These are phyloP conservation scores for Mortierella hygrophila DNA, from an alignment of 192 early-diverging fungal species.

Conservation along the genomic window DNA sequence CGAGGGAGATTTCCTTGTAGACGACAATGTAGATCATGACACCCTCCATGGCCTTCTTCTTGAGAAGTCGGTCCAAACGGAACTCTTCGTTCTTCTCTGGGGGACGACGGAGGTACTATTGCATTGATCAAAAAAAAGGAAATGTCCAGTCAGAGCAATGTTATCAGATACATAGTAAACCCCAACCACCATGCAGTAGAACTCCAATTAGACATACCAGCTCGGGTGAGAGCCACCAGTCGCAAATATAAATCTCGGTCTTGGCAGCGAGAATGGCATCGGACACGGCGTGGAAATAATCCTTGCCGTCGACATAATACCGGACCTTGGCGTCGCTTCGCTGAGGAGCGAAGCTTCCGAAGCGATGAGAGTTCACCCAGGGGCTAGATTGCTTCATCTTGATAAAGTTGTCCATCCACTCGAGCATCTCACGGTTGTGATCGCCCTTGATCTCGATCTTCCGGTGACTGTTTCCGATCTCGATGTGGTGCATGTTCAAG, in stretches of 20 bases:
- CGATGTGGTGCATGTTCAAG: slow-evolving; percentile 74
- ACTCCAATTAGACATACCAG: slow-evolving; percentile 58
- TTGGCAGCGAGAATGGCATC: slow-evolving; percentile 80
- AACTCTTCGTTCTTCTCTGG: slow-evolving; percentile 80
- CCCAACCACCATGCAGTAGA: background rate
- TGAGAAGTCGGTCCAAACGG: slow-evolving; percentile 82
- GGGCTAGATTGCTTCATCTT: slow-evolving; percentile 71
- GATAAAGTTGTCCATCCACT: slow-evolving; percentile 74
- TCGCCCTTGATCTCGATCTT: slow-evolving; percentile 78
- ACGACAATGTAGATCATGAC: slow-evolving; percentile 90
- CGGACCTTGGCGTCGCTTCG: slow-evolving; percentile 74
- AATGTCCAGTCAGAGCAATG: background rate
- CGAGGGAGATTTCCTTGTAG: slow-evolving; percentile 88
- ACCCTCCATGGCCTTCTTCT: slow-evolving; percentile 86
- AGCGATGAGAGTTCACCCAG: slow-evolving; percentile 75
- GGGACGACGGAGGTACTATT: slow-evolving; percentile 80
- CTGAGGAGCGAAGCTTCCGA: slow-evolving; percentile 83
- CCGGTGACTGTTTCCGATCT: slow-evolving; percentile 68
- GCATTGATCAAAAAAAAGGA: background rate
- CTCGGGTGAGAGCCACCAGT: slow-evolving; percentile 96
- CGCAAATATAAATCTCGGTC: slow-evolving; percentile 79
- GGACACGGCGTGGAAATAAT: slow-evolving; percentile 84
- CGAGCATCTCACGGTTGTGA: slow-evolving; percentile 72
- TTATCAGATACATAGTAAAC: background rate
- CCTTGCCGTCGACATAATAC: slow-evolving; percentile 87